Percentiles rank a stretch among this genome's conserved stretches.
phyloP scores from a whole-genome alignment of 208 protist genomes.

The Wallacemonas rigidus region DNA sequence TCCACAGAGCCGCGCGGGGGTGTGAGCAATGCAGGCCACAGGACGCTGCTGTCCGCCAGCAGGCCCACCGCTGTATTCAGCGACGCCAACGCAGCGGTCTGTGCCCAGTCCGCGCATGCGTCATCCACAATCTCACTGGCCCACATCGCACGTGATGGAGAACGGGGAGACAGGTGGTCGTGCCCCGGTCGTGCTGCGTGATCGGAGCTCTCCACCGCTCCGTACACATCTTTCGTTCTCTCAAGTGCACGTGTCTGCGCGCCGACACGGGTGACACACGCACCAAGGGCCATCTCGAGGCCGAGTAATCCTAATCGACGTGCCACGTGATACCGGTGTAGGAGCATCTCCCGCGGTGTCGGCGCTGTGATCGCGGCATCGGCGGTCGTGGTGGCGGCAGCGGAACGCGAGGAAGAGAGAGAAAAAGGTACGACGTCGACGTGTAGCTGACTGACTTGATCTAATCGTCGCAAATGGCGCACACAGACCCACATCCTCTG shows the following conservation, averaged over 20 bases:
- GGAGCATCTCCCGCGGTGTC: conserved; percentile 23
- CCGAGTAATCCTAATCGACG: conserved; percentile 29
- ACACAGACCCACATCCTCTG: conserved; percentile 41
- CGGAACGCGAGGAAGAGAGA: background rate
- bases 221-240: no score
- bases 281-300: conserved; percentile 18
- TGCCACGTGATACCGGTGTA: conserved; percentile 35
- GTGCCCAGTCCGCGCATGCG: background rate
- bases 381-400: conserved; percentile 12
- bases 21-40: background rate
- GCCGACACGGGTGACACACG: background rate
- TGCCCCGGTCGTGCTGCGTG: no score
- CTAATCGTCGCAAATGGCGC: conserved; percentile 44
- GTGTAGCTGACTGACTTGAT: conserved; percentile 29
- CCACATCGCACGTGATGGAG: background rate
- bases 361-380: conserved; percentile 23
- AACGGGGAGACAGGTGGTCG: no score
- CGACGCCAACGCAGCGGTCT: background rate
- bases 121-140: background rate
- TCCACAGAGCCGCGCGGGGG: no score
- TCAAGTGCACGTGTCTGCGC: no score
- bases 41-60: background rate
- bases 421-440: background rate
- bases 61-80: background rate
- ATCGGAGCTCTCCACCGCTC: no score